These are phyloP conservation scores for Hypoxylon lienhwacheense DNA, from an alignment of 495 filamentous ascomycete genomes.

Conservation along the genomic window DNA sequence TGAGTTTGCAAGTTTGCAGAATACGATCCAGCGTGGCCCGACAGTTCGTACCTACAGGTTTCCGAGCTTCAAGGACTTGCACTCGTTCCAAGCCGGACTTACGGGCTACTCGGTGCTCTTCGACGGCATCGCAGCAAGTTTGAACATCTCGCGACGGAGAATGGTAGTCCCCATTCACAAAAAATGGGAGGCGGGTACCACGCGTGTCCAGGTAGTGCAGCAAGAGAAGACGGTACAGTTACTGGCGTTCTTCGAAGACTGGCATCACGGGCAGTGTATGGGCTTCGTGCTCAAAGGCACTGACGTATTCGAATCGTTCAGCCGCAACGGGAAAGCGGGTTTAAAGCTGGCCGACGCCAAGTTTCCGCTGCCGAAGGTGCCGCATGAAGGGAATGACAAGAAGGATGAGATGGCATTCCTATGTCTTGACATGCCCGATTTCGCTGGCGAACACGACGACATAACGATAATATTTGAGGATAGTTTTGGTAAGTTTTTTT, in stretches of 20 bases:
- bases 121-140: conserved; percentile 70
- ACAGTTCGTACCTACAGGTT: conserved; percentile 60
- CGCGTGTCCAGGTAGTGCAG: conserved; percentile 76
- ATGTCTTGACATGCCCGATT: conserved; percentile 81
- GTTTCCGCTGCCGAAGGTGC: conserved; percentile 73
- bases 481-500: conserved; percentile 64
- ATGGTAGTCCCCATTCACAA: conserved; percentile 91
- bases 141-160: conserved; percentile 79
- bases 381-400: conserved; percentile 50
- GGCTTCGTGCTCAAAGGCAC: conserved; percentile 80
- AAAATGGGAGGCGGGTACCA: conserved; percentile 77
- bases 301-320: conserved; percentile 74
- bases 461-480: conserved; percentile 80
- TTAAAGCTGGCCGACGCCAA: conserved; percentile 84
- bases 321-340: conserved; percentile 65
- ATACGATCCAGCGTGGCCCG: conserved; percentile 40
- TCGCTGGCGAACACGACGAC: conserved; percentile 88
- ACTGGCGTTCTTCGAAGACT: conserved; percentile 80
- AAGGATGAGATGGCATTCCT: conserved; percentile 65
- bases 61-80: conserved; percentile 60
- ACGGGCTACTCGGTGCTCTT: conserved; percentile 77
- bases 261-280: conserved; percentile 81
- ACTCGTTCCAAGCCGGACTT: conserved; percentile 72
- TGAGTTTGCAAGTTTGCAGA: conserved; percentile 58
- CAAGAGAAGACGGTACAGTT: conserved; percentile 73